Conservation (phyloP, 2,329 filamentous ascomycete genomes). For the Beauveria medogensis region DNA sequence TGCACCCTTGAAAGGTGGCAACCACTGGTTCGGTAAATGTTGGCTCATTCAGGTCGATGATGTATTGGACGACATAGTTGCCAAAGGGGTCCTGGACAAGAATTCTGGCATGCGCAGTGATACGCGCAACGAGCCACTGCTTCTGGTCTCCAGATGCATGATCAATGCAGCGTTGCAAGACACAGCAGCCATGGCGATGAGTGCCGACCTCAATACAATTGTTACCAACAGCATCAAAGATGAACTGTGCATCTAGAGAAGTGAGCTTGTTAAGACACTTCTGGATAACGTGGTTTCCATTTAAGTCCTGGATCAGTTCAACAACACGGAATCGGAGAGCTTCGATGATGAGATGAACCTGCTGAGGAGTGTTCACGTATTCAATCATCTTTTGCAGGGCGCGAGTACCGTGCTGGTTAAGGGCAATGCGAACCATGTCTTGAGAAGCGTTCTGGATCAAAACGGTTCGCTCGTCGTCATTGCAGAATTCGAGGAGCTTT, state of each 20-base stretch:
- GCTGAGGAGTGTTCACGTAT: slow-evolving; percentile 77
- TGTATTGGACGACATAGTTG: slow-evolving; percentile 98
- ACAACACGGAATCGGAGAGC: slow-evolving; percentile 80
- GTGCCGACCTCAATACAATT: slow-evolving; percentile 89
- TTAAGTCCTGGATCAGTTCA: slow-evolving; percentile 90
- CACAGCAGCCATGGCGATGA: slow-evolving; percentile 95
- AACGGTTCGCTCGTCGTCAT: slow-evolving; percentile 86
- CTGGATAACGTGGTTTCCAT: slow-evolving; percentile 98
- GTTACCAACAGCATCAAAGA: slow-evolving; percentile 85
- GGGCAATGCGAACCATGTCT: slow-evolving; percentile 83
- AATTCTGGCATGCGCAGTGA: slow-evolving; percentile 79
- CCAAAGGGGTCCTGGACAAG: slow-evolving; percentile 96
- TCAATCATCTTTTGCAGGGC: slow-evolving; percentile 99
- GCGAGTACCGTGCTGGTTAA: slow-evolving; percentile 95
- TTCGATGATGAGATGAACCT: slow-evolving; percentile 80
- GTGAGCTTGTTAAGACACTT: slow-evolving; percentile 96
- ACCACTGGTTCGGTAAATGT: slow-evolving; percentile 86
- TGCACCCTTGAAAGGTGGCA: slow-evolving; percentile 66
- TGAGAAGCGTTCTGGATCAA: slow-evolving; percentile 84
- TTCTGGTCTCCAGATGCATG: slow-evolving; percentile 90
- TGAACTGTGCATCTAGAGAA: slow-evolving; percentile 81
- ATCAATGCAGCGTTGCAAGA: slow-evolving; percentile 95
- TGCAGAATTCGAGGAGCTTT: slow-evolving; percentile 92
- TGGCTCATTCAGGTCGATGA: slow-evolving; percentile 84
- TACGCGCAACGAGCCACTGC: slow-evolving; percentile 73